Evolutionary conservation across 2,329 filamentous ascomycete genomes (phyloP).

Genomic region (Myriosclerotinia scirpicola): DNA sequence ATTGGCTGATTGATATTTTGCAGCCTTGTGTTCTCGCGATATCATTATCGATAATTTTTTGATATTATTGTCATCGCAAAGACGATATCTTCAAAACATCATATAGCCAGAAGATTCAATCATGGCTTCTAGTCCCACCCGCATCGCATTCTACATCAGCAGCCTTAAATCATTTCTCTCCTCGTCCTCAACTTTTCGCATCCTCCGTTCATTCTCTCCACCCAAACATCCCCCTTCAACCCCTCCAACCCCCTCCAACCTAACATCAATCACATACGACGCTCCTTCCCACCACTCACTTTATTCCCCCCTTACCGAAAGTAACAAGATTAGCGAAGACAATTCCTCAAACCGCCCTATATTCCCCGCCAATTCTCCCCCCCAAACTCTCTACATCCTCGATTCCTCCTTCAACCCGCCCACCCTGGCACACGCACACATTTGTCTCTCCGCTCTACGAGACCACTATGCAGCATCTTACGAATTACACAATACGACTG

Average conservation of each 20-base stretch:
- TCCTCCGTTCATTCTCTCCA: constrained; percentile 33
- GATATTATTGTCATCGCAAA: not conserved
- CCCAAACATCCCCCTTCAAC: constrained; percentile 30
- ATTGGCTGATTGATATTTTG: not conserved
- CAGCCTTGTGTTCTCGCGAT: not conserved
- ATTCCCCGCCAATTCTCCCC: constrained; percentile 14
- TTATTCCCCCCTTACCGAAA: not conserved
- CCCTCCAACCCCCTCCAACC: constrained; percentile 45
- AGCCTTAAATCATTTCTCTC: constrained; percentile 35
- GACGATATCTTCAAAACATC: no score
- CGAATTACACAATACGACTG: constrained; percentile 30
- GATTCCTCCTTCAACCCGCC: constrained; percentile 71
- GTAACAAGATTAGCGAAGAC: not conserved
- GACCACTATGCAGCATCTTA: constrained; percentile 21
- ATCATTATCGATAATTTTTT: constrained; percentile 8
- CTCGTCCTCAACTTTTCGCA: constrained; percentile 34
- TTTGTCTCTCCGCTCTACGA: constrained; percentile 51
- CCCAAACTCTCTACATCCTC: constrained; percentile 53
- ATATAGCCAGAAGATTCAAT: no score
- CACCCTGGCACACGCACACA: constrained; percentile 58
- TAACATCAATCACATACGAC: not conserved
- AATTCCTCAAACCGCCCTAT: not conserved
- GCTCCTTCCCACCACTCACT: not conserved
- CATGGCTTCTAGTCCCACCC: not conserved
- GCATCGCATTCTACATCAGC: constrained; percentile 25